Conservation (phyloP, 2,329 filamentous ascomycete genomes). For the Zarea fungicola region DNA sequence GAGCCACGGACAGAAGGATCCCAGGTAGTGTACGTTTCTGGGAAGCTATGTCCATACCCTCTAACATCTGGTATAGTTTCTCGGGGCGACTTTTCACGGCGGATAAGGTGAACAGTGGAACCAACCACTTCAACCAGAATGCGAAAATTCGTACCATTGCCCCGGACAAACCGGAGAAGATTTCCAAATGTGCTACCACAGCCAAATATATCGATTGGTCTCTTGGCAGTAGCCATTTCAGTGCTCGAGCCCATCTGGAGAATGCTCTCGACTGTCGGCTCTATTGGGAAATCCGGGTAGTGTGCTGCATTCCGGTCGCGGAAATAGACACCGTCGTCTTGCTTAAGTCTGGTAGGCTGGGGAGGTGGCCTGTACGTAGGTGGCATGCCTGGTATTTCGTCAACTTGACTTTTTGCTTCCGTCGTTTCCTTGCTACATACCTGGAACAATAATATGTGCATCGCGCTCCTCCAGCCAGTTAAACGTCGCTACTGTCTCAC, state of each 20-base stretch:
- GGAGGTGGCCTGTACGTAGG: conserved; percentile 43
- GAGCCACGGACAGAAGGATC: conserved; percentile 48
- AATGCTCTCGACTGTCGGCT: conserved; percentile 42
- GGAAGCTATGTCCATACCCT: conserved; percentile 63
- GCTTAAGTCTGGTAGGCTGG: conserved; percentile 26
- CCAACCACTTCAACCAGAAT: conserved; percentile 52
- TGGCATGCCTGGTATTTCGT: conserved; percentile 37
- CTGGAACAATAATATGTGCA: conserved; percentile 29
- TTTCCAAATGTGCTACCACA: conserved; percentile 59
- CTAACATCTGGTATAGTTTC: conserved; percentile 49
- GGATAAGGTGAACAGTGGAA: conserved; percentile 56
- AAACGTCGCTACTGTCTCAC: conserved; percentile 27
- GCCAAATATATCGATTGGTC: conserved; percentile 48
- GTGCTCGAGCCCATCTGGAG: conserved; percentile 17
- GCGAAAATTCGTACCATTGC: conserved; percentile 45
- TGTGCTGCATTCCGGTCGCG: conserved; percentile 50
- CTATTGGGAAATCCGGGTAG: conserved; percentile 44
- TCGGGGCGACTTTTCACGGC: conserved; percentile 54
- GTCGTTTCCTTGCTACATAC: conserved; percentile 23
- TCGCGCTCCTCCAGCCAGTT: conserved; percentile 28
- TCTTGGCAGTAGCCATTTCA: neutral
- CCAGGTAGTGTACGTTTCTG: conserved; percentile 62
- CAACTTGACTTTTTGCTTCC: too few relatives aligned
- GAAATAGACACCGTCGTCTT: conserved; percentile 46
- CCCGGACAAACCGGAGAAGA: conserved; percentile 51